phyloP scores from a whole-genome alignment of 192 early-diverging fungal genomes.

The Coemansia interrupta region DNA sequence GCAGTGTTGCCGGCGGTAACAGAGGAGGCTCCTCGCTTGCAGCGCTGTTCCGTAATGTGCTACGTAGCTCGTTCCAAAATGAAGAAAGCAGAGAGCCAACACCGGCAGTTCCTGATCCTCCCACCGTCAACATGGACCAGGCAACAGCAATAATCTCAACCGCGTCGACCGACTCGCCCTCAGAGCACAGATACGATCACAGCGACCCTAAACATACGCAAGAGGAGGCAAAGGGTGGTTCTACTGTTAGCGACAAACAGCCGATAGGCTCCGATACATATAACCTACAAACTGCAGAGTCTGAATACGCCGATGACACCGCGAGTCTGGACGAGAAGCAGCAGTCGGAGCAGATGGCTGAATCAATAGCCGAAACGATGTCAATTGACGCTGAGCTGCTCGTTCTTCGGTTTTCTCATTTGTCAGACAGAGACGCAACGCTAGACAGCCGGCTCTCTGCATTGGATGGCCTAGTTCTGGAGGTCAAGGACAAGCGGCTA shows the following conservation, averaged over 20 bases:
- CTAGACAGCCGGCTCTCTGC: constrained; percentile 30
- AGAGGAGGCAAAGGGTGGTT: too few relatives aligned
- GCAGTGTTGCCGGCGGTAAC: constrained; percentile 4
- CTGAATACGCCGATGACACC: too few relatives aligned
- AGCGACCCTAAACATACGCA: too few relatives aligned
- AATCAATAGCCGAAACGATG: neutral
- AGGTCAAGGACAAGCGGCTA: constrained; percentile 14
- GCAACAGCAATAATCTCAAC: too few relatives aligned
- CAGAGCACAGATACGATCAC: too few relatives aligned
- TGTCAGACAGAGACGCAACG: constrained; percentile 11
- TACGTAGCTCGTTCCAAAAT: constrained; percentile 33
- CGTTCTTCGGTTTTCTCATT: constrained; percentile 7
- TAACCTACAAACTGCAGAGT: too few relatives aligned
- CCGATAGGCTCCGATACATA: too few relatives aligned
- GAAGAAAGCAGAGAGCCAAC: constrained; percentile 10
- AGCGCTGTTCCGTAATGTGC: constrained; percentile 38
- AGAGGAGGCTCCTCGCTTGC: constrained; percentile 14
- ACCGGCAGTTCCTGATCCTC: neutral
- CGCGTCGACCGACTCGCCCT: too few relatives aligned
- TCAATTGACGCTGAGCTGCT: constrained; percentile 31
- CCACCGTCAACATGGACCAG: too few relatives aligned
- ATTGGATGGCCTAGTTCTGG: constrained; percentile 14
- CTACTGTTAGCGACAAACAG: too few relatives aligned
- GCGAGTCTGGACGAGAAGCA: too few relatives aligned
- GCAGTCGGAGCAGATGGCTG: constrained; percentile 2